phyloP scores from a whole-genome alignment of 2,329 filamentous ascomycete genomes.

The Cryoendolithus antarcticus region DNA sequence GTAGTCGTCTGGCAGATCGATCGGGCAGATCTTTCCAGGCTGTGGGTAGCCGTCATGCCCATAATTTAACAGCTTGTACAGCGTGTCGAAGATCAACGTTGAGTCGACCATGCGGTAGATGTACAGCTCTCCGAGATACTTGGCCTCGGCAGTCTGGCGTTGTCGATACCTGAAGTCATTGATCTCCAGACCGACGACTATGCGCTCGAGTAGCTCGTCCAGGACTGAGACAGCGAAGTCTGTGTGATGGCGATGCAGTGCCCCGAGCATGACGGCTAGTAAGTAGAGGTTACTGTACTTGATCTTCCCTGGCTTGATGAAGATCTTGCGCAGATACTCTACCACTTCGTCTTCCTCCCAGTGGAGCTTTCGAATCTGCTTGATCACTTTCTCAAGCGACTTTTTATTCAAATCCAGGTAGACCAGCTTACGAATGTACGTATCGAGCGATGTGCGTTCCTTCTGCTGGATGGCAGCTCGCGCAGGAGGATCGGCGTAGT shows the following conservation, averaged over 20 bases:
- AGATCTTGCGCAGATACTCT: constrained; percentile 71
- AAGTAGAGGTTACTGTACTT: constrained; percentile 96
- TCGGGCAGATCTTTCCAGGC: constrained; percentile 60
- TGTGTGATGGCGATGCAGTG: constrained; percentile 82
- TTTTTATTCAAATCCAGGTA: constrained; percentile 91
- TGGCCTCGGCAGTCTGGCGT: constrained; percentile 84
- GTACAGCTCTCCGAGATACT: constrained; percentile 92
- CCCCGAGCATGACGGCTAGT: constrained; percentile 76
- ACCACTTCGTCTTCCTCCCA: constrained; percentile 92
- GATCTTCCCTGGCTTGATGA: constrained; percentile 91
- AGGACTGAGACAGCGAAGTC: constrained; percentile 84
- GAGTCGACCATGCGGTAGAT: constrained; percentile 97
- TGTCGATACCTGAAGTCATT: constrained; percentile 98
- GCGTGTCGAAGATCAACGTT: constrained; percentile 82
- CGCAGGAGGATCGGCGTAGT: constrained; percentile 93
- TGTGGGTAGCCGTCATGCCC: constrained; percentile 71
- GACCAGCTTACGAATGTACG: constrained; percentile 84
- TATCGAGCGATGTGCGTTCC: constrained; percentile 82
- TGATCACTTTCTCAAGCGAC: constrained; percentile 84
- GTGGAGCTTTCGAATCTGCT: constrained; percentile 87
- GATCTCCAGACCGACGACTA: constrained; percentile 77
- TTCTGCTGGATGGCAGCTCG: constrained; percentile 92
- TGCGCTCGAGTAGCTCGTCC: constrained; percentile 79
- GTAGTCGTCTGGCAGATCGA: constrained; percentile 87
- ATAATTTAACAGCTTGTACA: constrained; percentile 91